Conservation (phyloP, 169 alveolate genomes). For the Cryptosporidium meleagridis region DNA sequence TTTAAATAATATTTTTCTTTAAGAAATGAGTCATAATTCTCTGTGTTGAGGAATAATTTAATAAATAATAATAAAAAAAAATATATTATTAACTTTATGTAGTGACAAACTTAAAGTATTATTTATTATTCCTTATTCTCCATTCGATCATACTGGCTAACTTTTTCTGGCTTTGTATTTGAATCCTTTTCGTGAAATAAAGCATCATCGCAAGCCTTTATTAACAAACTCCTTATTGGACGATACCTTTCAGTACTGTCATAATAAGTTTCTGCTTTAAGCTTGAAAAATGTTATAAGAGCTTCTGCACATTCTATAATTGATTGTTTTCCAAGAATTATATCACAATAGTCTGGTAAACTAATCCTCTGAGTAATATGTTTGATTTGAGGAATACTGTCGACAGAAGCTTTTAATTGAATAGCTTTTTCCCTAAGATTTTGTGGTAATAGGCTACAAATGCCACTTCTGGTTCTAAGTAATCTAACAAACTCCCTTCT, state of each 20-base stretch:
- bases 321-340: constrained; percentile 52
- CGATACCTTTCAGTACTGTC: constrained; percentile 31
- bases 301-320: constrained; percentile 71
- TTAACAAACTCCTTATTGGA: background rate
- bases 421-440: constrained; percentile 31
- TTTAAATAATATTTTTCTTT: background rate
- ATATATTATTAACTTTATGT: background rate
- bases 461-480: constrained; percentile 41
- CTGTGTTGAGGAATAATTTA: background rate
- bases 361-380: constrained; percentile 19
- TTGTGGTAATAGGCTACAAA: constrained; percentile 41
- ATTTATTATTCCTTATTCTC: constrained; percentile 1
- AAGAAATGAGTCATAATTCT: background rate
- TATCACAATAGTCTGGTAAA: constrained; percentile 54
- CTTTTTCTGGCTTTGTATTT: background rate
- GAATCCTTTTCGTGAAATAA: constrained; percentile 6
- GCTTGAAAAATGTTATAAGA: constrained; percentile 30
- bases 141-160: background rate
- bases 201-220: constrained; percentile 52
- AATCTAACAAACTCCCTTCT: constrained; percentile 11
- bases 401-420: constrained; percentile 40
- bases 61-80: background rate
- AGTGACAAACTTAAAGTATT: background rate
- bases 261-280: constrained; percentile 32
- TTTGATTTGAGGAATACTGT: constrained; percentile 29